Evolutionary conservation across 202 grass and related monocot genomes (phyloP).

Genomic region (Schoenoplectus tabernaemontani): DNA sequence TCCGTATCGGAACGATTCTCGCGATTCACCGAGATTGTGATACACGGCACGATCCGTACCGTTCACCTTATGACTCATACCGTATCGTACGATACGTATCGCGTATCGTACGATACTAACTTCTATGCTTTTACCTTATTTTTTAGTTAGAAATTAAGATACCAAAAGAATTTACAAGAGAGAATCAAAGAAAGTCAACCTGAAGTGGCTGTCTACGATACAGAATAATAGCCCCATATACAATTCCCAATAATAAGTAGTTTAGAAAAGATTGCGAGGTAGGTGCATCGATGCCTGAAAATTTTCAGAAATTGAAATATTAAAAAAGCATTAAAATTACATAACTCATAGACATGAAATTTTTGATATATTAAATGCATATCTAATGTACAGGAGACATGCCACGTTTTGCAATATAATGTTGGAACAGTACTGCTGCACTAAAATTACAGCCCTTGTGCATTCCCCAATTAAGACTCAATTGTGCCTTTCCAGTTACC

Average conservation of each 20-base stretch:
- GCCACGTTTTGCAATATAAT: not conserved
- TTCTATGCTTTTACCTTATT: not conserved
- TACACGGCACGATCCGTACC: no score
- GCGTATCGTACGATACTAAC: no score
- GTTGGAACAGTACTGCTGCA: not conserved
- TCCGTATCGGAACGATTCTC: no score
- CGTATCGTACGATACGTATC: no score
- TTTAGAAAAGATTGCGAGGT: slow-evolving; percentile 64
- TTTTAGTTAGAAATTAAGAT: not conserved
- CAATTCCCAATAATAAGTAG: slow-evolving; percentile 40
- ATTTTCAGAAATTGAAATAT: not conserved
- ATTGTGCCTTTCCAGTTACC: not conserved
- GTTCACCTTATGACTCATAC: no score
- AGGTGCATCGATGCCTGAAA: slow-evolving; percentile 46
- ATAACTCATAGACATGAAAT: no score
- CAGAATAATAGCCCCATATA: slow-evolving; percentile 40
- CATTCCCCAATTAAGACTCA: not conserved
- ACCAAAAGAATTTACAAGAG: not conserved
- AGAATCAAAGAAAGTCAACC: slow-evolving; percentile 16
- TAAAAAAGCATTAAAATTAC: not conserved
- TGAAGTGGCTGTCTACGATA: slow-evolving; percentile 36
- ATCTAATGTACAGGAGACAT: no score
- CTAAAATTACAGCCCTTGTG: not conserved
- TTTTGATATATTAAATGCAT: not conserved
- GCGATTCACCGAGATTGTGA: no score